Evolutionary conservation across 129 eudicot species (phyloP), one percentile per base, ranked within the genome.

Genomic region (Artemisia argyi): DNA sequence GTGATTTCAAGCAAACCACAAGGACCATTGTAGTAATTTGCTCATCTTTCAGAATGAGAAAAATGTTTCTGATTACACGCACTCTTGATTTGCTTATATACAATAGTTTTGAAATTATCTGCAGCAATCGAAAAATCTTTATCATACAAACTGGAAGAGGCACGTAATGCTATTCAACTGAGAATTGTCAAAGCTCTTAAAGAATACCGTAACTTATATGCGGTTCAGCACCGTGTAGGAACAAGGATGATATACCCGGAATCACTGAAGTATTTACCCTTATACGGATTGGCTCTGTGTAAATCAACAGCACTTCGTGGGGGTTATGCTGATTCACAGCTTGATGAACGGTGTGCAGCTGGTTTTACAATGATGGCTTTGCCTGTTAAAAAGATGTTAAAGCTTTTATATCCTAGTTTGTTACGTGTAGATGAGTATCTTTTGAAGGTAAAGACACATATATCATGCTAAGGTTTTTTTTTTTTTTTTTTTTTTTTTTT

Each of bases 331-430:
- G 96, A 89, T 75, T 89, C 72, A 17, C 91, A 81, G 83, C 88
- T 92, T 74, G 98, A 92, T 85, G 98, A 92, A 67, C 91, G 94
- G 17, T 89, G 98, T 83, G 96, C 94, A 61, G 94, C 85, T 32
- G 98, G 96, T 56, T 86, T 76, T 69, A 92, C 98, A 80, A 83
- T 92, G 89, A 92, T 92, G 98, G 88, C 98, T 74, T 89, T 92
- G 53, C 98, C 96, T 42, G 98, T 89, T 46, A 84, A 85, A 70
- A 85, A 71, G 63, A 69, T 92, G 80, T 79, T 92, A 74, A 89
- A 89, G 76, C 85, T 89, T 79, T 73, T 92, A 58, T 92, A 92
- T 74, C 98, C 98, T 55, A 85, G 74, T 66, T 56, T 92, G 72
- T 70, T 83, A 59, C 91, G 96, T 24, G 70, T 89, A 15, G 98